Percentiles rank a stretch among this genome's conserved stretches.
Evolutionary conservation across 2,329 filamentous ascomycete species (phyloP).

Genomic region (Talaromyces sp.): DNA sequence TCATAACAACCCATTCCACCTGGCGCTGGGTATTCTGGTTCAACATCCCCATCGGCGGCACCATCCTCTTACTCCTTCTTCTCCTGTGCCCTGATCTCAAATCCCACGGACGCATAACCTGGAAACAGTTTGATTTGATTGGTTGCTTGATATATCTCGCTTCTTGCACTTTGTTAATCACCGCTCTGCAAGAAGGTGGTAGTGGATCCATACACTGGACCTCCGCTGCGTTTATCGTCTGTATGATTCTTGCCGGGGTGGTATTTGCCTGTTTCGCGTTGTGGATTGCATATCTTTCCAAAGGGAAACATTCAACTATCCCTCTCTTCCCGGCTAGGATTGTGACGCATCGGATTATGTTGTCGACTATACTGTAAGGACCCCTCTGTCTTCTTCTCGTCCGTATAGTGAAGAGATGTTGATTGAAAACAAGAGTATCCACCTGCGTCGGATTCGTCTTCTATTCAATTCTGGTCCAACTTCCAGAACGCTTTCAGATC

Average conservation of each 20-base stretch:
- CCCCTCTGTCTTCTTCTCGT: too few relatives aligned
- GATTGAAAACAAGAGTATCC: background rate
- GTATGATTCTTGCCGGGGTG: background rate
- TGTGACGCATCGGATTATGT: background rate
- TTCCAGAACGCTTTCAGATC: constrained; percentile 3
- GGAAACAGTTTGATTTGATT: constrained; percentile 25
- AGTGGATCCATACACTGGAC: background rate
- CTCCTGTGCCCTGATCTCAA: constrained; percentile 22
- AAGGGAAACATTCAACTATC: background rate
- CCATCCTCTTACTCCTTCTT: constrained; percentile 20
- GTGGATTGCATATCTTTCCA: background rate
- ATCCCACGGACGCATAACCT: background rate
- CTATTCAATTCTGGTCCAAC: background rate
- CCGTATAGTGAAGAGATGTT: background rate
- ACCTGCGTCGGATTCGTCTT: constrained; percentile 1
- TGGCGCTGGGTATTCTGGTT: constrained; percentile 33
- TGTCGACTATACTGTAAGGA: constrained; percentile 2
- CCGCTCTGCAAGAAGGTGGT: background rate
- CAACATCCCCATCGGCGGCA: constrained; percentile 24
- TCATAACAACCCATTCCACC: constrained; percentile 20
- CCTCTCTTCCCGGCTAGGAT: background rate
- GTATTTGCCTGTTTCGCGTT: background rate
- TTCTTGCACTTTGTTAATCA: background rate
- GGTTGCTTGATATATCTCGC: constrained; percentile 24
- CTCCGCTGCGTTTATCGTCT: background rate